Evolutionary conservation across 345 rosid genomes (phyloP).

Genomic region (Reutealis trisperma): DNA sequence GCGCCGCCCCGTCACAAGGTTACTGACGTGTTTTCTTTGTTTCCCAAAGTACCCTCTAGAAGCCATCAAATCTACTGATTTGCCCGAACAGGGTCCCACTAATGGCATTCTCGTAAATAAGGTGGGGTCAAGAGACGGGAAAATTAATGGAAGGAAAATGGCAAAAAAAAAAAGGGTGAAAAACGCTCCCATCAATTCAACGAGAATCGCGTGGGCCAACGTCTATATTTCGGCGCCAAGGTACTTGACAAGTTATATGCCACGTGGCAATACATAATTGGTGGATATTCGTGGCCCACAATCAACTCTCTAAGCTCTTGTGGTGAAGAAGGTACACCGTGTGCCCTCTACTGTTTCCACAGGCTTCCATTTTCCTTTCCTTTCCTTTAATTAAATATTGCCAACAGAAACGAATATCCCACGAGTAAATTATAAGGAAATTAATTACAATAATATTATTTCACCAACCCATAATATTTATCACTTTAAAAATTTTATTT

Average conservation of each 20-base stretch:
- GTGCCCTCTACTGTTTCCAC: slow-evolving; percentile 3
- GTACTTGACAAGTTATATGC: slow-evolving; percentile 13
- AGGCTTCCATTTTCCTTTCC: no score
- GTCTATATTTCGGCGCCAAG: slow-evolving; percentile 35
- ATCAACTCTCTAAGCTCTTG: not conserved
- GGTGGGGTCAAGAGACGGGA: slow-evolving; percentile 4
- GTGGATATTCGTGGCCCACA: not conserved
- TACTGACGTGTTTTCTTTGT: not conserved
- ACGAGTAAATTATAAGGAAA: no score
- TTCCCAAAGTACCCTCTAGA: slow-evolving; percentile 19
- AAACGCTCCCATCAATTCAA: slow-evolving; percentile 26
- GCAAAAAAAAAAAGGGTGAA: not conserved
- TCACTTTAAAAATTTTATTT: no score
- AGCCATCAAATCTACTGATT: slow-evolving; percentile 10
- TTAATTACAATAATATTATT: no score
- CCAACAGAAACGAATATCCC: no score
- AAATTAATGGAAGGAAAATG: slow-evolving; percentile 9
- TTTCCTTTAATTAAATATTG: no score
- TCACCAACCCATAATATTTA: no score
- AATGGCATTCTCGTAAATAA: slow-evolving; percentile 25
- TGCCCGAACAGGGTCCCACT: not conserved
- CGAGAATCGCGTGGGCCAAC: slow-evolving; percentile 45
- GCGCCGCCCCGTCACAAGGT: slow-evolving; percentile 9
- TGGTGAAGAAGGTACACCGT: not conserved
- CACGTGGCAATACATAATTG: slow-evolving; percentile 21